A percentile compares a stretch with the other conserved stretches of the same genome.
Evolutionary conservation across 108 stramenopile genomes (phyloP).

Genomic region (Conticribra weissflogii): DNA sequence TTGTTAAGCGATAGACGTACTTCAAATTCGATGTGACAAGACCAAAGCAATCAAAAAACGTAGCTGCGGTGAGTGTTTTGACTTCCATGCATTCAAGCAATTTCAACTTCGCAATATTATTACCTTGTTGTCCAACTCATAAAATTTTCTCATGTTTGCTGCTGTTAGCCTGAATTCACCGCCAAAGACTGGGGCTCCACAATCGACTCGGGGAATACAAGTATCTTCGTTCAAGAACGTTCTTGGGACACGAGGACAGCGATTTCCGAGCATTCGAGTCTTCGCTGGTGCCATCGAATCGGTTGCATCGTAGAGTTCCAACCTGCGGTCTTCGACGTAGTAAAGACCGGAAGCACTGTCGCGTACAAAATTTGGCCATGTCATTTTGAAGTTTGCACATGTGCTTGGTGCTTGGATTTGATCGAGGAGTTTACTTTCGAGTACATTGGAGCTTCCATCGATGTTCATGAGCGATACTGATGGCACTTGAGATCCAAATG

Average conservation of each 20-base stretch:
- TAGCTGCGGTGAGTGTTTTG: too few species aligned
- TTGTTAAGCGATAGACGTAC: slow-evolving; percentile 32
- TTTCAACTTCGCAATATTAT: too few species aligned
- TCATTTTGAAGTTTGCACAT: slow-evolving; percentile 7
- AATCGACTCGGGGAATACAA: slow-evolving; percentile 20
- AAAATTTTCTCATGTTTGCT: slow-evolving; percentile 28
- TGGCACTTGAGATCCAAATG: slow-evolving; percentile 9
- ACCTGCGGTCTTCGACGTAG: slow-evolving; percentile 42
- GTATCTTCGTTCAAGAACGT: slow-evolving; percentile 43
- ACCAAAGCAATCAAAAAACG: too few species aligned
- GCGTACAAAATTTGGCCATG: slow-evolving; percentile 42
- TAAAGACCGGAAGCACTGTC: slow-evolving; percentile 17
- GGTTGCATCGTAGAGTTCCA: slow-evolving; percentile 17
- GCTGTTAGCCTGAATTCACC: slow-evolving; percentile 21
- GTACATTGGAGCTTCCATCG: slow-evolving; percentile 5
- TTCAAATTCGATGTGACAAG: too few species aligned
- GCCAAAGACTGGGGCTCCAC: slow-evolving; percentile 14
- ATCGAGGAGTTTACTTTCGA: slow-evolving; percentile 18
- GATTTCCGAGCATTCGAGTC: slow-evolving; percentile 19
- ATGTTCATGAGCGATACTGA: slow-evolving; percentile 11
- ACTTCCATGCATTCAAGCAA: too few species aligned
- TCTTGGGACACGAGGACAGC: slow-evolving; percentile 19
- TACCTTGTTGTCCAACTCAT: too few species aligned
- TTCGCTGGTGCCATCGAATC: slow-evolving; percentile 3
- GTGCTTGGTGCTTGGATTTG: background rate